These are phyloP conservation scores for Pleurotus djamor DNA, from an alignment of 768 basidiomycete genomes.

Conservation along the genomic window DNA sequence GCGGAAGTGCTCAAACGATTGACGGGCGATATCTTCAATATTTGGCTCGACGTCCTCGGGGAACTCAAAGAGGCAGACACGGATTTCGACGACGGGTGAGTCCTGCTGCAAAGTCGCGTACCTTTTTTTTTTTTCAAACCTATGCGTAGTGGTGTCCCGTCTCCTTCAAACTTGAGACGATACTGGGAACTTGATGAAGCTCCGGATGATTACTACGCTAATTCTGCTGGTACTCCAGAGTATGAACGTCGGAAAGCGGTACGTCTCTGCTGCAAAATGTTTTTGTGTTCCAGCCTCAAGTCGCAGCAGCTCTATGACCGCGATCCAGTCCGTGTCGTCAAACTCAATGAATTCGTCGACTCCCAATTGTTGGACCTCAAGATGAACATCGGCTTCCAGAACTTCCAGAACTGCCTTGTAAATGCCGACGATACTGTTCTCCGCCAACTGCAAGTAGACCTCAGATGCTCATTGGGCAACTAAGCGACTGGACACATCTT, in stretches of 20 bases:
- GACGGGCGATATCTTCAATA: constrained; percentile 73
- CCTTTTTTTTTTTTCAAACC: too few relatives aligned
- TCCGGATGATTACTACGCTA: constrained; percentile 56
- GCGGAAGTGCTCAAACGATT: constrained; percentile 72
- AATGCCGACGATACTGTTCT: constrained; percentile 75
- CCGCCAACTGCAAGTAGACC: constrained; percentile 61
- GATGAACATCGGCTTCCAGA: constrained; percentile 42
- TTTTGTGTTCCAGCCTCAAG: constrained; percentile 4
- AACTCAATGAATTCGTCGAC: constrained; percentile 61
- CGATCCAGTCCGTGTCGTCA: constrained; percentile 69
- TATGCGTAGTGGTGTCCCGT: background rate
- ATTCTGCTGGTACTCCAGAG: constrained; percentile 72
- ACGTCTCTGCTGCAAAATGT: constrained; percentile 17
- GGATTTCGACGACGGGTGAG: constrained; percentile 30
- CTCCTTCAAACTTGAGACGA: constrained; percentile 45
- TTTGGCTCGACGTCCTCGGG: constrained; percentile 88
- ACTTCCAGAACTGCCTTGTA: constrained; percentile 62
- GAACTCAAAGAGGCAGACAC: constrained; percentile 72
- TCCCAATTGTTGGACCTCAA: constrained; percentile 64
- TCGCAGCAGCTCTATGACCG: constrained; percentile 55
- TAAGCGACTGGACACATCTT: background rate
- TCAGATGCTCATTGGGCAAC: constrained; percentile 23
- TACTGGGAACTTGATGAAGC: constrained; percentile 73
- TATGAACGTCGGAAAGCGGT: constrained; percentile 75
- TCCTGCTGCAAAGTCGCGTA: constrained; percentile 17